Evolutionary conservation across 1,139 yeast genomes (phyloP).

Genomic region (Blastobotrys buckinghamii): DNA sequence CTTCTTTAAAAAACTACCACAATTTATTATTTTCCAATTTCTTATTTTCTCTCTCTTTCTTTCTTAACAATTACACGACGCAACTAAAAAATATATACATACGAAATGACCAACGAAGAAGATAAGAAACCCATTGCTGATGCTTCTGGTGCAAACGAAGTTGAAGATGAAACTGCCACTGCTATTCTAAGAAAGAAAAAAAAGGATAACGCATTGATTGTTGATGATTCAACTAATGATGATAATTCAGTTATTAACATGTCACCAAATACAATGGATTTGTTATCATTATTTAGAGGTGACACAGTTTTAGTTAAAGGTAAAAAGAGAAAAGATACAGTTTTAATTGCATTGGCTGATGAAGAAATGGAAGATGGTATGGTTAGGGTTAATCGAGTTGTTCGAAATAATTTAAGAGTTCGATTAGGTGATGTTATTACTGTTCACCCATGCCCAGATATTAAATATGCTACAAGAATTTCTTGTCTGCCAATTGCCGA

Average conservation of each 20-base stretch:
- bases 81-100: not conserved
- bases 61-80: not conserved
- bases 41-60: no score
- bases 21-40: no score
- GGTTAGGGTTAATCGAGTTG: slow-evolving; percentile 90
- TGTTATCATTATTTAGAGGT: slow-evolving; percentile 91
- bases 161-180: slow-evolving; percentile 90
- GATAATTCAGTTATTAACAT: slow-evolving; percentile 95
- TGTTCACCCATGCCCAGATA: slow-evolving; percentile 95
- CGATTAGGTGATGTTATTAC: slow-evolving; percentile 90
- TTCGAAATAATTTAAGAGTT: slow-evolving; percentile 89
- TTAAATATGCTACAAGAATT: slow-evolving; percentile 82
- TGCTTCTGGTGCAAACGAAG: slow-evolving; percentile 48
- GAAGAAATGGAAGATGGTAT: slow-evolving; percentile 97
- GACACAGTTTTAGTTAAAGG: slow-evolving; percentile 97
- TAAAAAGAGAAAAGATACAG: slow-evolving; percentile 96
- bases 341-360: slow-evolving; percentile 91
- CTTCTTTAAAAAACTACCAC: no score
- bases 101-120: slow-evolving; percentile 7
- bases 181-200: slow-evolving; percentile 96
- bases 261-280: slow-evolving; percentile 93
- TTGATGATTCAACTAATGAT: slow-evolving; percentile 95
- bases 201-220: slow-evolving; percentile 91
- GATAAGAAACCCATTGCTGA: slow-evolving; percentile 37
- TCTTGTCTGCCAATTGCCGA: slow-evolving; percentile 97